Percentiles rank a stretch among this genome's conserved stretches.
phyloP scores from a whole-genome alignment of 2,329 filamentous ascomycete species.

The Diaporthe sp. region DNA sequence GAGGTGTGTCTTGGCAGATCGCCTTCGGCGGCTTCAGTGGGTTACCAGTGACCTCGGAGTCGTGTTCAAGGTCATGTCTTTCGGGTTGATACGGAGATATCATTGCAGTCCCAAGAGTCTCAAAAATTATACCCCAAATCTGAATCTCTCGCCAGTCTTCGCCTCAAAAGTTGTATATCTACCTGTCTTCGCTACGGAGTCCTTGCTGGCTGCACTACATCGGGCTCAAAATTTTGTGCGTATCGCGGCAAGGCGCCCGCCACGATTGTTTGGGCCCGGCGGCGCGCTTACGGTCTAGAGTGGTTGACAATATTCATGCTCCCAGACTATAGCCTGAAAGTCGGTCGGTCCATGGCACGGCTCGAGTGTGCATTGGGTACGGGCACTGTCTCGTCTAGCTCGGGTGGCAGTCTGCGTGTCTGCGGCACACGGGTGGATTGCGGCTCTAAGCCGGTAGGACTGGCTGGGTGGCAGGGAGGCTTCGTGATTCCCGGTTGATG shows the following conservation, averaged over 20 bases:
- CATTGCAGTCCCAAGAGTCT: background rate
- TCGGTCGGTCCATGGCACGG: background rate
- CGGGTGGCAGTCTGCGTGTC: background rate
- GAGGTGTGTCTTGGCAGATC: background rate
- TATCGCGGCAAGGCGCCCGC: slow-evolving; percentile 7
- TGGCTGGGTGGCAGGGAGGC: background rate
- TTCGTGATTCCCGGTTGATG: background rate
- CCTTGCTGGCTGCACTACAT: background rate
- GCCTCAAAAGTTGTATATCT: background rate
- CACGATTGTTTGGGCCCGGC: background rate
- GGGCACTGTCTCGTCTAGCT: background rate
- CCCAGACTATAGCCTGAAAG: background rate
- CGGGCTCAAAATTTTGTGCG: background rate
- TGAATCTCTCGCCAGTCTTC: background rate
- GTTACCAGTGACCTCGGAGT: background rate
- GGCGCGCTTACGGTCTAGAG: background rate
- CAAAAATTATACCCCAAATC: background rate
- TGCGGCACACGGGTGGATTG: background rate
- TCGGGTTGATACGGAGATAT: no score
- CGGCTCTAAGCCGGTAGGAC: background rate
- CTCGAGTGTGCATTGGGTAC: background rate
- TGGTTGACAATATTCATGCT: background rate
- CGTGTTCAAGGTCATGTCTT: background rate
- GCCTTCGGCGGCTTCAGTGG: background rate
- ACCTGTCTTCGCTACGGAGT: background rate